Conservation (phyloP, 106 monocot species). For the Dendrobium chrysotoxum region DNA sequence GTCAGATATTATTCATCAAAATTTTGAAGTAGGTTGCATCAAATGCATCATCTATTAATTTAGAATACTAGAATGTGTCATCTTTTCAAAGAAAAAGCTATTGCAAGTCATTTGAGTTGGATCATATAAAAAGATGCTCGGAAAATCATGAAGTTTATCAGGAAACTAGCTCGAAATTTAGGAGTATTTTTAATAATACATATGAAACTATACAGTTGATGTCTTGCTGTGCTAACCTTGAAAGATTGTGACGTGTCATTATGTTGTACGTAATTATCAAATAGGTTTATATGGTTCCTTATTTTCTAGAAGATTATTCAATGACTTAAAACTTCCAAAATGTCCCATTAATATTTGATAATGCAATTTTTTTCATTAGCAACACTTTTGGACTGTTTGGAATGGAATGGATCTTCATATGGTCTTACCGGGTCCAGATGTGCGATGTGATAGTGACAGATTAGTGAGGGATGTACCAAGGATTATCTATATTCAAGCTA, state of each 20-base stretch:
- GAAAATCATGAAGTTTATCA: not conserved
- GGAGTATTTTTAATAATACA: not conserved
- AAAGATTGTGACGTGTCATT: not conserved
- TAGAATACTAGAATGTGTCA: not conserved
- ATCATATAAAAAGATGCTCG: not conserved
- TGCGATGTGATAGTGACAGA: not conserved
- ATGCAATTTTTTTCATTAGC: not conserved
- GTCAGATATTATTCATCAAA: not conserved
- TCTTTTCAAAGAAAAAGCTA: not conserved
- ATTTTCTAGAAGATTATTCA: not conserved
- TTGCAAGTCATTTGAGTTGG: not conserved
- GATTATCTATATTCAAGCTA: not conserved
- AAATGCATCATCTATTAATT: not conserved
- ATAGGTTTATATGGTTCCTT: not conserved
- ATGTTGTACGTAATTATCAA: not conserved
- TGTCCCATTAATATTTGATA: not conserved
- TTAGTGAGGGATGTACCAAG: not conserved
- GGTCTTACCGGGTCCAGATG: not conserved
- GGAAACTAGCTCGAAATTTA: not conserved
- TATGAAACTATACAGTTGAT: not conserved
- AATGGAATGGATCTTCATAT: not conserved
- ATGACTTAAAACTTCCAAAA: not conserved
- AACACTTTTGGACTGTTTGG: not conserved
- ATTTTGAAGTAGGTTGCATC: not conserved
- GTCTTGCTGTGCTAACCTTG: not conserved